phyloP scores from a whole-genome alignment of 192 early-diverging fungal genomes.

The Linnemannia zychae region DNA sequence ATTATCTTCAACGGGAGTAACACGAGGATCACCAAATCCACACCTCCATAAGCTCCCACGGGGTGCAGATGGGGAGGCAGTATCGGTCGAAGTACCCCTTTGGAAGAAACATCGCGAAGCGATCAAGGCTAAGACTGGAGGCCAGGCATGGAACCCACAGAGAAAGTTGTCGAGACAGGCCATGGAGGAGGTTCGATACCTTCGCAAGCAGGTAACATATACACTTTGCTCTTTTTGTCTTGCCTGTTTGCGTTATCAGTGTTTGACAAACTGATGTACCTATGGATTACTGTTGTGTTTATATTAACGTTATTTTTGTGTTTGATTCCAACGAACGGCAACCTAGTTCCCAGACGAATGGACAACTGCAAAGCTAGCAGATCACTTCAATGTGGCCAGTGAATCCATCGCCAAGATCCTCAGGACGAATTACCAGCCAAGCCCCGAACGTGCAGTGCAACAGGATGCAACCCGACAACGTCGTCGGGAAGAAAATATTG shows the following conservation, averaged over 20 bases:
- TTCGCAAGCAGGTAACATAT: constrained; percentile 39
- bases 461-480: constrained; percentile 31
- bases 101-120: constrained; percentile 41
- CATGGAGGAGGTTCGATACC: constrained; percentile 51
- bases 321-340: too few species aligned
- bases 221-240: too few species aligned
- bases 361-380: constrained; percentile 41
- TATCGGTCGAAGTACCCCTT: background rate
- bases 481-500: constrained; percentile 17
- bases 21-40: constrained; percentile 12
- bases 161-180: constrained; percentile 23
- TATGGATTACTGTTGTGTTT: too few species aligned
- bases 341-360: constrained; percentile 48
- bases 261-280: too few species aligned
- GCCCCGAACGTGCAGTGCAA: constrained; percentile 23
- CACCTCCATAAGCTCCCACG: constrained; percentile 11
- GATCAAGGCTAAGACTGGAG: constrained; percentile 32
- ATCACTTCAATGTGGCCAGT: constrained; percentile 36
- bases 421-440: constrained; percentile 15
- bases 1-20: too few species aligned
- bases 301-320: too few species aligned
- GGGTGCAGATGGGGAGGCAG: background rate
- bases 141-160: constrained; percentile 42
- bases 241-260: too few species aligned
- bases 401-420: constrained; percentile 39